Conservation (phyloP, 73 alveolate species). For the Paramecium biaurelia region DNA sequence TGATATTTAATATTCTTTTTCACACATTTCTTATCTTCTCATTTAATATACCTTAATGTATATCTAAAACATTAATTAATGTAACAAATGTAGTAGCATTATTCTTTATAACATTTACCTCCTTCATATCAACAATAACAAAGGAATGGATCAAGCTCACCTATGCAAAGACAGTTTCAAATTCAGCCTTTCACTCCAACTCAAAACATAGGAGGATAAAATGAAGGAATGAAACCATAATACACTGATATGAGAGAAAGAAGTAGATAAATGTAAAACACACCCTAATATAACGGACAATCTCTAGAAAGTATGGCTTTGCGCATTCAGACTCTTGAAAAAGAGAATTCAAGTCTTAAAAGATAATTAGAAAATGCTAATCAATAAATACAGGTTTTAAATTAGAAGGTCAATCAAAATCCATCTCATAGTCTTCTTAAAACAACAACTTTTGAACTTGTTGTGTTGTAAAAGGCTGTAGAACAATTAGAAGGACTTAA, state of each 20-base stretch:
- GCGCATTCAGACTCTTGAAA: neutral
- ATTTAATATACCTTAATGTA: neutral
- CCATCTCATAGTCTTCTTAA: neutral
- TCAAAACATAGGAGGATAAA: neutral
- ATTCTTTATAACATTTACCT: neutral
- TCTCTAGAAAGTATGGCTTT: neutral
- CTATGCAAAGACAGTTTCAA: neutral
- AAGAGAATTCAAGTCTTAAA: neutral
- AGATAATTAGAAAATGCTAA: neutral
- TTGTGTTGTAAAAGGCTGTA: neutral
- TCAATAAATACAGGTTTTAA: neutral
- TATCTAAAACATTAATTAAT: neutral
- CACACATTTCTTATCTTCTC: neutral
- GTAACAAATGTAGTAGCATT: neutral
- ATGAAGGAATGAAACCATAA: neutral
- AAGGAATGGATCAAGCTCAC: neutral
- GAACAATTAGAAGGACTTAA: neutral
- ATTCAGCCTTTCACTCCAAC: neutral
- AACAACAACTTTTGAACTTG: neutral
- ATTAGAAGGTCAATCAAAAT: neutral
- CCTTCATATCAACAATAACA: neutral
- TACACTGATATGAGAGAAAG: neutral
- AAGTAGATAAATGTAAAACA: neutral
- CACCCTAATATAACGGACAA: neutral
- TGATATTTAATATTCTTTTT: neutral